phyloP scores from a whole-genome alignment of 2,329 filamentous ascomycete species.

The Aspergillus sp. region DNA sequence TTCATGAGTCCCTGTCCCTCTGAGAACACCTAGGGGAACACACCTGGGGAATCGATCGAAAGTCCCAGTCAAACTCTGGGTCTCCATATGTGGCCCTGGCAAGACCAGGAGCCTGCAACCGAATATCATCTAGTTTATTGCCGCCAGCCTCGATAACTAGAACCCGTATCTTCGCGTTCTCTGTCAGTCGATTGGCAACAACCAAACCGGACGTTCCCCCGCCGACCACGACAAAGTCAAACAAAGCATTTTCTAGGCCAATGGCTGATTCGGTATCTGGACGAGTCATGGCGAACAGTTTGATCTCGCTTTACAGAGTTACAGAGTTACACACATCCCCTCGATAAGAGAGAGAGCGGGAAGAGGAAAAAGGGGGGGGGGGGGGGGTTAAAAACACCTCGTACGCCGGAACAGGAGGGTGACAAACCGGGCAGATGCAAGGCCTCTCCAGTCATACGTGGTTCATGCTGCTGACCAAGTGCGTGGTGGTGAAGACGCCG shows the following conservation, averaged over 20 bases:
- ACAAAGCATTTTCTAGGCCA: not conserved
- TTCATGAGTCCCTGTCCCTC: not conserved
- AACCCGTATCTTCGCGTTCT: slow-evolving; percentile 23
- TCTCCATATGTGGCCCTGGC: slow-evolving; percentile 16
- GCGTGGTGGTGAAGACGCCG: too few species aligned
- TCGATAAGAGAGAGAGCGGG: too few species aligned
- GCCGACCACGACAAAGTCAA: slow-evolving; percentile 19
- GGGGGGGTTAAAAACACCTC: too few species aligned
- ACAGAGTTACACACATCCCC: too few species aligned
- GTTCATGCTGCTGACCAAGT: too few species aligned
- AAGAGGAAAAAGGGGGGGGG: too few species aligned
- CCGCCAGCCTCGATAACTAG: slow-evolving; percentile 28
- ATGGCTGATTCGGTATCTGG: not conserved
- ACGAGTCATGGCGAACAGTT: not conserved
- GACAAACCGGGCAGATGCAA: too few species aligned
- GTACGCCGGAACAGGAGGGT: too few species aligned
- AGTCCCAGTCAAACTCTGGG: slow-evolving; percentile 26
- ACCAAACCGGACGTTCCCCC: slow-evolving; percentile 32
- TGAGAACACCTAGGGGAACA: not conserved
- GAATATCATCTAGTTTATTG: slow-evolving; percentile 21
- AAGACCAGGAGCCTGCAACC: slow-evolving; percentile 18
- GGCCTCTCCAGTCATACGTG: too few species aligned
- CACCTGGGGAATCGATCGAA: slow-evolving; percentile 19
- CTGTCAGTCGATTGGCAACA: slow-evolving; percentile 29
- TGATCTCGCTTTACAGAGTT: too few species aligned